Evolutionary conservation across 192 early-diverging fungal species (phyloP), one percentile per base, ranked within the genome.

Genomic region (Kickxella alabastrina): DNA sequence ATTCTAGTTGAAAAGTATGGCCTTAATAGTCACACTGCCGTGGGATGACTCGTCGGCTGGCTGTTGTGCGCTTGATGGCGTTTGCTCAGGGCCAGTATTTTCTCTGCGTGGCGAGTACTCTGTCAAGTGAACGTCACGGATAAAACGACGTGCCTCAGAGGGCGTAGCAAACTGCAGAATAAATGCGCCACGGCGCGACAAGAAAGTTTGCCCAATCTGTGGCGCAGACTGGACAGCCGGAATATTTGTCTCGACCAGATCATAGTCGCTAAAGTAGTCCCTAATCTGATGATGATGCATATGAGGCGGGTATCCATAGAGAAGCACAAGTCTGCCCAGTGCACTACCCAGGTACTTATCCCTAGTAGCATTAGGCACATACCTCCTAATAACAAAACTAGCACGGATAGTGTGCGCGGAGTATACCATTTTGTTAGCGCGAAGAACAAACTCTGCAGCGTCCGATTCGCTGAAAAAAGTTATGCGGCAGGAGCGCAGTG

Each of bases 181-280:
- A 38, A 73, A 73, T 1, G 70, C 70, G 18, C 62, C 63, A 6
- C 52, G 40, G 9, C 70, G 70, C 0, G 41, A 36, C 14, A 73
- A 44, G 24, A 73, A 73, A 10, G 59, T 62, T 4, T 57, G 32
- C n/a, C 70, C 62, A 2, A 31, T 12, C 32, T 49, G 58, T 25
- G 70, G 70, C 10, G 70, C 70, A 10, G 43, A 54, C 62, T 73
- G 70, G 19, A 73, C 52, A 2, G 58, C 70, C 1, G 70, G 70
- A 15, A 73, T 35, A 3, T 44, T 54, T 18, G 70, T 58, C 40
- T 73, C 70, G 4, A 73, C 63, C 29, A 73, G 29, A 17, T 65
- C 58, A 18, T 73, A 73, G 29, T 45, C 37, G 31, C 54, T 43
- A 29, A 53, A 73, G 43, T 49, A 61, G 5, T 65, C 62, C 22